Percentiles rank a stretch among this genome's conserved stretches.
These are phyloP conservation scores for Taphrina deformans DNA, from an alignment of 1,139 yeast species.

Conservation along the genomic window DNA sequence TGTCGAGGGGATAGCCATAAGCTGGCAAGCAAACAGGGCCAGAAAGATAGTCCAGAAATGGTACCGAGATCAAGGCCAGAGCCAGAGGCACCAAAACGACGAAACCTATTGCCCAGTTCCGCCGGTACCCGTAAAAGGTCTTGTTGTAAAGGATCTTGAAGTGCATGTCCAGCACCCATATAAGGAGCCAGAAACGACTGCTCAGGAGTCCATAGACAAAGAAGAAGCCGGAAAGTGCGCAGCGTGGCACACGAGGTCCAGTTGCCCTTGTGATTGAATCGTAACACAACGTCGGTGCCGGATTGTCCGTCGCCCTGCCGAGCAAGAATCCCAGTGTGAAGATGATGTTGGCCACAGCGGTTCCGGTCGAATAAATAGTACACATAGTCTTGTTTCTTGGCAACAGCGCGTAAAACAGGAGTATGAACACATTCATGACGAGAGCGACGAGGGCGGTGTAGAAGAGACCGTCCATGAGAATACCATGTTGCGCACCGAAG, in stretches of 20 bases:
- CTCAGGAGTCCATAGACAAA: slow-evolving; percentile 11
- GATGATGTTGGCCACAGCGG: slow-evolving; percentile 7
- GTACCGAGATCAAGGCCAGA: background rate
- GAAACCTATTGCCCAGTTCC: background rate
- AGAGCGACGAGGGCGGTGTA: background rate
- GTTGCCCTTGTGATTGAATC: slow-evolving; percentile 19
- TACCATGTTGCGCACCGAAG: background rate
- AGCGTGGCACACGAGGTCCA: slow-evolving; percentile 20
- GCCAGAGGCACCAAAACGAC: background rate
- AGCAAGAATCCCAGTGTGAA: slow-evolving; percentile 9
- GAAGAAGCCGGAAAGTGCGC: slow-evolving; percentile 18
- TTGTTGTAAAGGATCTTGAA: background rate
- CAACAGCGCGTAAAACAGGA: background rate
- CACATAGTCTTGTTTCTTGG: background rate
- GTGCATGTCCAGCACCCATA: slow-evolving; percentile 18
- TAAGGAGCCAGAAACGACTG: slow-evolving; percentile 6
- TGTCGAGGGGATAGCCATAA: background rate
- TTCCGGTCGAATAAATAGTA: slow-evolving; percentile 5
- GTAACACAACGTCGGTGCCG: background rate
- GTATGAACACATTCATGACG: background rate
- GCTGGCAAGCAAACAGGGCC: slow-evolving; percentile 5
- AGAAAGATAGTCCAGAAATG: background rate
- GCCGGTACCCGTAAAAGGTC: background rate
- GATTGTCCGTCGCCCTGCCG: background rate
- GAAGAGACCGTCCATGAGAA: background rate